Conservation (phyloP, 2,329 filamentous ascomycete genomes). For the Laburnicola sp. region DNA sequence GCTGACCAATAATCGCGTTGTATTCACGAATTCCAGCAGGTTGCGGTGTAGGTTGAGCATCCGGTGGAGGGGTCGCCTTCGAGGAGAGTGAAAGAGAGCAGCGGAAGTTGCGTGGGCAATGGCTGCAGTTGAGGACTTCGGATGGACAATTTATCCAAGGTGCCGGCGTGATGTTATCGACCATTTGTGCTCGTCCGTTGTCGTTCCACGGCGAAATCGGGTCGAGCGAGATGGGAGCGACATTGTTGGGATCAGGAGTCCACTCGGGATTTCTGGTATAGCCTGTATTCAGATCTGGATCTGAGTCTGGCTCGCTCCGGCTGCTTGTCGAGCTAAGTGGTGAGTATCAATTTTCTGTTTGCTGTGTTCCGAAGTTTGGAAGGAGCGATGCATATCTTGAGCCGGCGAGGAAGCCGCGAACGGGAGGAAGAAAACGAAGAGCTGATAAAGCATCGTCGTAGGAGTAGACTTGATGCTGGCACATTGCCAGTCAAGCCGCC, state of each 20-base stretch:
- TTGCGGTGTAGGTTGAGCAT: not conserved
- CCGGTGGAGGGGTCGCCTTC: not conserved
- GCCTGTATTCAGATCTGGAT: not conserved
- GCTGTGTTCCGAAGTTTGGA: not conserved
- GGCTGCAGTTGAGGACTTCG: constrained; percentile 14
- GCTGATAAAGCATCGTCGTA: not conserved
- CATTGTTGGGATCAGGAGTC: constrained; percentile 12
- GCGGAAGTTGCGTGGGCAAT: constrained; percentile 16
- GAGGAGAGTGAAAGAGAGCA: constrained; percentile 3
- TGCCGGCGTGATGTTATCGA: constrained; percentile 10
- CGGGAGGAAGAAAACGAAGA: not conserved
- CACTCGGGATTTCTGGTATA: constrained; percentile 13
- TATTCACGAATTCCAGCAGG: not conserved
- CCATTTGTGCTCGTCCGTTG: constrained; percentile 16
- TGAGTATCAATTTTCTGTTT: not conserved
- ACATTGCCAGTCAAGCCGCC: too few species aligned
- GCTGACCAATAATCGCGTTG: not conserved
- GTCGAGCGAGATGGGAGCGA: constrained; percentile 12
- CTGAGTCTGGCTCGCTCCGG: not conserved
- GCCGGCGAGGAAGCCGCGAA: not conserved
- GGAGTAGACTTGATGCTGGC: too few species aligned
- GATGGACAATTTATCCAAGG: constrained; percentile 12
- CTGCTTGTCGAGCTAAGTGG: constrained; percentile 6
- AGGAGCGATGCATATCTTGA: not conserved
- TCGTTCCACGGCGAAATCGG: constrained; percentile 17